Percentiles rank a stretch among this genome's conserved stretches.
These are phyloP conservation scores for Kalaharituber pfeilii DNA, from an alignment of 2,329 filamentous ascomycete genomes.

Conservation along the genomic window DNA sequence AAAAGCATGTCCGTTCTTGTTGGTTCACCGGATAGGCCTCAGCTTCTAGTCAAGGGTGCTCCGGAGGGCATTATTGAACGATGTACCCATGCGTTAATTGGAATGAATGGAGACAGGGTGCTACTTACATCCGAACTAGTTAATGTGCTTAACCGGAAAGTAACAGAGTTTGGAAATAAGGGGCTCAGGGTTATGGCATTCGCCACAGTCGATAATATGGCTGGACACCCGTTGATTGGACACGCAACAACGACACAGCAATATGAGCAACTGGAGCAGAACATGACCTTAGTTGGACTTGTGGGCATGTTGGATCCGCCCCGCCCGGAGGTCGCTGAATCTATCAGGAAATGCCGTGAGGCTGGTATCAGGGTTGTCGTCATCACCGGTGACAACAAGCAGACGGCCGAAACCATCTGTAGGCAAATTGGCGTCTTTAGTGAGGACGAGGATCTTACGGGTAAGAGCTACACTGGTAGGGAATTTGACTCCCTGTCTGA, in stretches of 20 bases:
- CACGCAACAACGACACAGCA: slow-evolving; percentile 67
- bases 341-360: slow-evolving; percentile 74
- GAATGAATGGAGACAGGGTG: slow-evolving; percentile 60
- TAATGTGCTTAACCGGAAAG: slow-evolving; percentile 55
- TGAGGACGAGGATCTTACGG: slow-evolving; percentile 58
- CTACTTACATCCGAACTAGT: slow-evolving; percentile 51
- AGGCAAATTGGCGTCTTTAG: slow-evolving; percentile 91
- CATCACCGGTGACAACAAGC: slow-evolving; percentile 94
- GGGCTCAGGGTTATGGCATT: slow-evolving; percentile 90
- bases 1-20: slow-evolving; percentile 99
- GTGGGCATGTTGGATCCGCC: slow-evolving; percentile 95
- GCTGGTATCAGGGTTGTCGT: slow-evolving; percentile 95
- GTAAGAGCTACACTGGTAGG: slow-evolving; percentile 88
- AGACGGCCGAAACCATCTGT: slow-evolving; percentile 95
- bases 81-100: slow-evolving; percentile 66
- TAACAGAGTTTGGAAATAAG: slow-evolving; percentile 76
- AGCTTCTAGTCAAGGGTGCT: slow-evolving; percentile 86
- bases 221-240: slow-evolving; percentile 48
- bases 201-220: slow-evolving; percentile 63
- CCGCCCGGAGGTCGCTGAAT: slow-evolving; percentile 70
- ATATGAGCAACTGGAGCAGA: slow-evolving; percentile 76
- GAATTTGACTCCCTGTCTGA: slow-evolving; percentile 79
- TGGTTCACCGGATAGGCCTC: slow-evolving; percentile 43
- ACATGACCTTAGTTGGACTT: slow-evolving; percentile 83
- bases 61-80: slow-evolving; percentile 88